Percentiles rank a stretch among this genome's conserved stretches.
Conservation (phyloP, 768 basidiomycete genomes). For the Tricholoma bakamatsutake region DNA sequence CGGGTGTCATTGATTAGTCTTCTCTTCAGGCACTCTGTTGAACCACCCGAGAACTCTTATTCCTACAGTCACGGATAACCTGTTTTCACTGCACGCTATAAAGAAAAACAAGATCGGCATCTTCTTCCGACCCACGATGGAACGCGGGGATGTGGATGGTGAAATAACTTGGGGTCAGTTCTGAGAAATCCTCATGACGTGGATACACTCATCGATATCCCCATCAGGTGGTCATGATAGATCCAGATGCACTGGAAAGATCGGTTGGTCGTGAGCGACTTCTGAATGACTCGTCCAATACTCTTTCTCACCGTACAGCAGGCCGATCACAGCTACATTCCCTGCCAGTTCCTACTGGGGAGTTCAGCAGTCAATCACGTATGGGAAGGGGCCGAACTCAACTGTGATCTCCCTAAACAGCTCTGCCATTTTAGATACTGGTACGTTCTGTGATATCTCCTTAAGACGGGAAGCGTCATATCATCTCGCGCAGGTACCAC, state of each 20-base stretch:
- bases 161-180: no score
- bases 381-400: conserved; percentile 36
- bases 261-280: conserved; percentile 36
- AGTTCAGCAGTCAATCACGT: conserved; percentile 51
- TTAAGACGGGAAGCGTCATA: background rate
- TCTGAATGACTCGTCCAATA: background rate
- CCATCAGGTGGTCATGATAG: conserved; percentile 36
- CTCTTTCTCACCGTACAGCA: conserved; percentile 12
- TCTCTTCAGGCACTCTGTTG: conserved; percentile 25
- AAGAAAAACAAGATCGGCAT: no score
- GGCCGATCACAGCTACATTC: conserved; percentile 40
- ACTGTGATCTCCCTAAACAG: conserved; percentile 38
- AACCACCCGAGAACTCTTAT: conserved; percentile 17
- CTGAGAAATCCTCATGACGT: conserved; percentile 10
- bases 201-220: background rate
- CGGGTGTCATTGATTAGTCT: background rate
- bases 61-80: no score
- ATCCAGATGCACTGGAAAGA: conserved; percentile 35
- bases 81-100: no score
- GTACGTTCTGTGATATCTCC: no score
- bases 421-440: conserved; percentile 59
- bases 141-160: no score
- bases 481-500: conserved; percentile 34
- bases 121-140: no score
- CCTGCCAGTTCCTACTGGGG: conserved; percentile 54